These are phyloP conservation scores for Rubus parviflorus DNA, from an alignment of 306 rosid genomes.

Conservation along the genomic window DNA sequence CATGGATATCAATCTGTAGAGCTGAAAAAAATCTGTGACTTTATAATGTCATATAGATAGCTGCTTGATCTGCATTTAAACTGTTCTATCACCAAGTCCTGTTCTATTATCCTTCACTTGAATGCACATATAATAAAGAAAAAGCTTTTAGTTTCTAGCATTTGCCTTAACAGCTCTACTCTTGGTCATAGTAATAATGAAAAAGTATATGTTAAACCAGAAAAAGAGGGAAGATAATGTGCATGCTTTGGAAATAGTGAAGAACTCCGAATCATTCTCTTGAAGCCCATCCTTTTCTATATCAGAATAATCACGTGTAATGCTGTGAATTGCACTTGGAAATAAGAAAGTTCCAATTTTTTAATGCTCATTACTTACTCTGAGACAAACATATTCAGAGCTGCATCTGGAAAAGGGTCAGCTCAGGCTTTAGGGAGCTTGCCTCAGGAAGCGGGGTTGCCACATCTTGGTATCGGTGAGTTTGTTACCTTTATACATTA, in stretches of 20 bases:
- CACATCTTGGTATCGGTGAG: constrained; percentile 67
- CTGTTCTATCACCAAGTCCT: not conserved
- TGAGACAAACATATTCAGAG: constrained; percentile 41
- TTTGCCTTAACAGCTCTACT: not conserved
- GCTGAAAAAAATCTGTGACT: not conserved
- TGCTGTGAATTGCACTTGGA: not conserved
- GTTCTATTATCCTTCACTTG: not conserved
- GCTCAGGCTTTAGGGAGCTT: constrained; percentile 81
- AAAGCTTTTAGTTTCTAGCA: not conserved
- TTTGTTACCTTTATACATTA: constrained; percentile 21
- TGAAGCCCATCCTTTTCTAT: too few species aligned
- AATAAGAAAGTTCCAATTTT: not conserved
- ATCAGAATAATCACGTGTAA: not conserved
- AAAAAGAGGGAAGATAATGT: not conserved
- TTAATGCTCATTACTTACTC: constrained; percentile 13
- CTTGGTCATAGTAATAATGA: not conserved
- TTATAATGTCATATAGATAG: not conserved
- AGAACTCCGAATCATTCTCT: too few species aligned
- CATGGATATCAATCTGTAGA: not conserved
- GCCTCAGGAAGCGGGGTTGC: constrained; percentile 56
- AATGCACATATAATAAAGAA: not conserved
- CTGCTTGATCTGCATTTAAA: not conserved
- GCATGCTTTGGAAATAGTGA: not conserved
- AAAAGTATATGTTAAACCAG: not conserved
- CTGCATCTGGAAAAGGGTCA: constrained; percentile 78